Evolutionary conservation across 2,329 filamentous ascomycete genomes (phyloP).

Genomic region (Microcyclospora pomicola): DNA sequence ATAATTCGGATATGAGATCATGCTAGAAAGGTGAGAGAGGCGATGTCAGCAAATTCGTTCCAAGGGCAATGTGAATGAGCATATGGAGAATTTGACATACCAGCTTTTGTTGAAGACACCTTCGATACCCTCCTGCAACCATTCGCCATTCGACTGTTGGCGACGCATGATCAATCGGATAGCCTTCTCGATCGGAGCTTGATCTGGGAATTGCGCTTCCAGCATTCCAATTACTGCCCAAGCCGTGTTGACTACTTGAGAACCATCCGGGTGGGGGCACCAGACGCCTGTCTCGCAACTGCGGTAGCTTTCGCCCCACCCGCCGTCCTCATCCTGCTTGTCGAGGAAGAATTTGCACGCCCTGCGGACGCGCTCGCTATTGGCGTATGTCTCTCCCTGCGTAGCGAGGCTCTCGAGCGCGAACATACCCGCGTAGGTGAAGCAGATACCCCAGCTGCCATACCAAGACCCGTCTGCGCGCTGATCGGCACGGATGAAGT

Average conservation of each 20-base stretch:
- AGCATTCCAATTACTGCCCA: constrained; percentile 64
- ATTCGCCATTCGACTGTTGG: constrained; percentile 82
- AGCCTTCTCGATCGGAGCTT: constrained; percentile 56
- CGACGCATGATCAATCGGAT: constrained; percentile 70
- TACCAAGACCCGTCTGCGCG: constrained; percentile 86
- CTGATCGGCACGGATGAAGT: constrained; percentile 73
- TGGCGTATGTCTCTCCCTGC: constrained; percentile 68
- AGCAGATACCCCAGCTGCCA: constrained; percentile 95
- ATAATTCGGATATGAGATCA: constrained; percentile 99
- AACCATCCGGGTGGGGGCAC: constrained; percentile 55
- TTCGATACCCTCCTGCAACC: constrained; percentile 90
- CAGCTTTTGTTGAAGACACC: constrained; percentile 98
- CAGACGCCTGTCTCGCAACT: constrained; percentile 68
- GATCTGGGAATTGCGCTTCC: constrained; percentile 68
- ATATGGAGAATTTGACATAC: constrained; percentile 31
- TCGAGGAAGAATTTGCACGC: constrained; percentile 78
- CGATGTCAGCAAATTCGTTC: constrained; percentile 3
- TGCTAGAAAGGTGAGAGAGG: constrained; percentile 37
- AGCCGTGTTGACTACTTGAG: constrained; percentile 86
- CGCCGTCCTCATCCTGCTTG: constrained; percentile 76
- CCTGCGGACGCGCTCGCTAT: constrained; percentile 53
- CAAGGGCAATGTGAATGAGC: no score
- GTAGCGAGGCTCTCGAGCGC: constrained; percentile 73
- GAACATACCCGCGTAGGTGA: constrained; percentile 95
- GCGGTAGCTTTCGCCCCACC: constrained; percentile 92